These are phyloP conservation scores for Leavenworthia alabamica DNA, from an alignment of 345 rosid genomes.

Conservation along the genomic window DNA sequence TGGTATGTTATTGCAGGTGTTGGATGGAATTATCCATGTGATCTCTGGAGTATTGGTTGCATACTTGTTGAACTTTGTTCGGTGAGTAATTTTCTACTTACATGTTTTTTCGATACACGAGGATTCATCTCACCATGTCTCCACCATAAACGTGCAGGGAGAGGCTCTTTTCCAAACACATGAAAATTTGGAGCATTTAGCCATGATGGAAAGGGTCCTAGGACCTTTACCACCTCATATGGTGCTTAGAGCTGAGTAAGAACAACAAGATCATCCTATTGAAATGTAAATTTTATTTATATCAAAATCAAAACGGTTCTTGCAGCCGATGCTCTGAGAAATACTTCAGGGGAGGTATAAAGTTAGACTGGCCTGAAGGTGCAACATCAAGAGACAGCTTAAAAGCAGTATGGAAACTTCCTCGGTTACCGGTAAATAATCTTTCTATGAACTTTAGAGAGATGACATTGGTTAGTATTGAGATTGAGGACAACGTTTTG, in stretches of 20 bases:
- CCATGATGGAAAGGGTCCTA: constrained; percentile 81
- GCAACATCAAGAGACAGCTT: constrained; percentile 67
- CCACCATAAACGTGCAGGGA: constrained; percentile 47
- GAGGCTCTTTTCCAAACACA: constrained; percentile 81
- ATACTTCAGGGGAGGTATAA: constrained; percentile 56
- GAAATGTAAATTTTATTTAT: constrained; percentile 2
- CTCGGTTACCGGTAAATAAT: constrained; percentile 50
- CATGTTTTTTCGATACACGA: background rate
- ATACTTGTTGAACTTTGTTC: constrained; percentile 77
- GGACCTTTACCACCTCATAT: constrained; percentile 74
- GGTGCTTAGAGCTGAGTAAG: constrained; percentile 66
- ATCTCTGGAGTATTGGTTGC: constrained; percentile 78
- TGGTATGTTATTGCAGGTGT: constrained; percentile 38
- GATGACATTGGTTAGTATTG: no score
- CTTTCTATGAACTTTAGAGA: background rate
- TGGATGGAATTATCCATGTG: constrained; percentile 86
- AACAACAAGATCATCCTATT: constrained; percentile 19
- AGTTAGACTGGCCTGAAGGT: constrained; percentile 73
- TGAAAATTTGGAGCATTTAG: constrained; percentile 79
- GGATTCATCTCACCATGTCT: constrained; percentile 1
- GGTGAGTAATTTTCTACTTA: constrained; percentile 33
- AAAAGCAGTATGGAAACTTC: constrained; percentile 65
- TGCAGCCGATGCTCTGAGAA: constrained; percentile 61
- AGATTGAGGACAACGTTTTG: background rate
- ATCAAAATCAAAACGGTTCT: constrained; percentile 19